Conservation (phyloP, 371 early-diverging fungal genomes). For the Apophysomyces sp. region DNA sequence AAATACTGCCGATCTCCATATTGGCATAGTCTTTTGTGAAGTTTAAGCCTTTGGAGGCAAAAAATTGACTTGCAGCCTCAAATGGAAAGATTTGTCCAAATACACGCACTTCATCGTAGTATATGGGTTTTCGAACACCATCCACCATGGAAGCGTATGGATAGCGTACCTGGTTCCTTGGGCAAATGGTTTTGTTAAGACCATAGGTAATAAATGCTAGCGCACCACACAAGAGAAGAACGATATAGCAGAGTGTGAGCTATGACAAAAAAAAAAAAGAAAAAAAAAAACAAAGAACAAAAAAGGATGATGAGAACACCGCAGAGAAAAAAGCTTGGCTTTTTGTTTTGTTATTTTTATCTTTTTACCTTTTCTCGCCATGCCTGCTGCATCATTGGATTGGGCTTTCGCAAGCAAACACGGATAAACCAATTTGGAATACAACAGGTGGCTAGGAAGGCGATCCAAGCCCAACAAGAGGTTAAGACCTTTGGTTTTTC, state of each 20-base stretch:
- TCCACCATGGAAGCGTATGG: constrained; percentile 26
- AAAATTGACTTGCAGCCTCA: constrained; percentile 33
- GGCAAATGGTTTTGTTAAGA: constrained; percentile 53
- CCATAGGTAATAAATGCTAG: constrained; percentile 77
- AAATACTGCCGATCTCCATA: constrained; percentile 49
- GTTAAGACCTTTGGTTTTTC: constrained; percentile 49
- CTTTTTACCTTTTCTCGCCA: constrained; percentile 67
- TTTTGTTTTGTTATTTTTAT: background rate
- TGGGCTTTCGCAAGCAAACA: constrained; percentile 41
- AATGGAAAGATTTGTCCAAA: constrained; percentile 48
- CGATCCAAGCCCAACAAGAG: constrained; percentile 53
- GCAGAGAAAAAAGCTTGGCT: background rate
- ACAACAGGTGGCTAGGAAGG: constrained; percentile 56
- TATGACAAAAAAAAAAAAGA: constrained; percentile 16
- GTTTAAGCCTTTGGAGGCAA: constrained; percentile 35
- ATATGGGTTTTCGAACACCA: constrained; percentile 34
- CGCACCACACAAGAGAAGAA: constrained; percentile 60
- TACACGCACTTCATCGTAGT: constrained; percentile 43
- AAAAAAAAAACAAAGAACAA: background rate
- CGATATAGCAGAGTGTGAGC: constrained; percentile 67
- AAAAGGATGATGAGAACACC: background rate
- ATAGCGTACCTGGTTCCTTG: constrained; percentile 16
- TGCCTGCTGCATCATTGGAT: constrained; percentile 57
- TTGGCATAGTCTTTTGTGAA: constrained; percentile 50
- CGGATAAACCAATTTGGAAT: constrained; percentile 53